phyloP scores from a whole-genome alignment of 345 rosid genomes.

The Erucastrum elatum region DNA sequence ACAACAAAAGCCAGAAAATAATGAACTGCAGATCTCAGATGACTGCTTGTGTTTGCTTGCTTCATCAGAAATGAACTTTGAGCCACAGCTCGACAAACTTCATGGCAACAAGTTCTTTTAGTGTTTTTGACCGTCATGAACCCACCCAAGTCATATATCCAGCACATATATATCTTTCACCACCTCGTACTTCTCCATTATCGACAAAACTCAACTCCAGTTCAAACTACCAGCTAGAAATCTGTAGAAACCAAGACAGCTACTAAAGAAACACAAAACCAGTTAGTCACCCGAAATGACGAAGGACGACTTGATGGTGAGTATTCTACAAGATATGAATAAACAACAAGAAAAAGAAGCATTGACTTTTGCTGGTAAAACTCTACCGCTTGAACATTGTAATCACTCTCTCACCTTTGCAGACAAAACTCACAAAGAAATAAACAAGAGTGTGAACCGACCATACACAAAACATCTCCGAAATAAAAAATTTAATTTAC shows the following conservation, averaged over 20 bases:
- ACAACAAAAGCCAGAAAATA: background rate
- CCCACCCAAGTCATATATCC: conserved; percentile 93
- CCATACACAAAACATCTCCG: too few species aligned
- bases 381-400: background rate
- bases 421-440: background rate
- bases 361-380: background rate
- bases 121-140: conserved; percentile 77
- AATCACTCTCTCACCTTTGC: background rate
- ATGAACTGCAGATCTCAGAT: background rate
- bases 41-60: background rate
- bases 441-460: background rate
- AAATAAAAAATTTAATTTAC: conserved; percentile 30
- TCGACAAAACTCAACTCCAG: conserved; percentile 13
- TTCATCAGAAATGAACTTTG: conserved; percentile 47
- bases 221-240: conserved; percentile 24
- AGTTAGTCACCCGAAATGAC: background rate
- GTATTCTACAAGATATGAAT: background rate
- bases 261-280: background rate
- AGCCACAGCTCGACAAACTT: conserved; percentile 88
- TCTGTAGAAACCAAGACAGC: background rate
- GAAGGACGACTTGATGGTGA: background rate
- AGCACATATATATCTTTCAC: conserved; percentile 79
- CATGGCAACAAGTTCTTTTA: conserved; percentile 82
- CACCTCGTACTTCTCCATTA: conserved; percentile 83
- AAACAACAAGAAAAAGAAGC: background rate